Base-by-base conservation (phyloP, 2,329 filamentous ascomycete genomes). In the Monilinia fructicola region DNA sequence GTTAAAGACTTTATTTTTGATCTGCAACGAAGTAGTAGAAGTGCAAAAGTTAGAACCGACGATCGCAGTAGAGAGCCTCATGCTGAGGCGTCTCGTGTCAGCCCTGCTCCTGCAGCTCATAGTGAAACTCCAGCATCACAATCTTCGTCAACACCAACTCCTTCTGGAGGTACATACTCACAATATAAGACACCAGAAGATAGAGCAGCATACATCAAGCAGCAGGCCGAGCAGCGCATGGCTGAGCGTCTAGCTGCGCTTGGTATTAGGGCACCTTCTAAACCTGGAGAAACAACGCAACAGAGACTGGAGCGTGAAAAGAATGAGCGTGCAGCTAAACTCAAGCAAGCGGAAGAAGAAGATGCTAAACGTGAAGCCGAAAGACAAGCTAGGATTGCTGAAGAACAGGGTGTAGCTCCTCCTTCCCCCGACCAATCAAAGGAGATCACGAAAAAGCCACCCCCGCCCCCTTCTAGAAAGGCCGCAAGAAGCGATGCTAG, bases 1-100 rank as follows among this genome's bases (percentile, higher is more conserved):
- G 90, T 98, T 69, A 92, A 93, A 74, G 95, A 99, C 75, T 98
- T 99, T 78, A 99, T 99, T 77, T 98, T 95, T 76, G 95, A 98
- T 72, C 81, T 99, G 64, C 93, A 97, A 77, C 88, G 94, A 69
- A 91, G 89, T 69, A 96, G 92, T 77, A 87, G 93, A 71, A 84
- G 92, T 70, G 84, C 91, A 64, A 88, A 89, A 67, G 80, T 96
- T 67, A 83, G 85, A 67, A 79, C 81, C 59, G 87, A 85, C 76
- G 88, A 87, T 68, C 81, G 81, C 42, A 73, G 58, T 38, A 70
- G 73, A 18, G 77, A 78, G 14, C 54, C 71, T 31, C 72, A 69
- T 48, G 52, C 69, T 18, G 81, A 83, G 64, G 78, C 84, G 28
- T 77, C 72, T 54, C 70, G 73, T 69, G 73, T 76, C 18, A 76